These are phyloP conservation scores for Penicillium goetzii DNA, from an alignment of 495 filamentous ascomycete species.

Conservation along the genomic window DNA sequence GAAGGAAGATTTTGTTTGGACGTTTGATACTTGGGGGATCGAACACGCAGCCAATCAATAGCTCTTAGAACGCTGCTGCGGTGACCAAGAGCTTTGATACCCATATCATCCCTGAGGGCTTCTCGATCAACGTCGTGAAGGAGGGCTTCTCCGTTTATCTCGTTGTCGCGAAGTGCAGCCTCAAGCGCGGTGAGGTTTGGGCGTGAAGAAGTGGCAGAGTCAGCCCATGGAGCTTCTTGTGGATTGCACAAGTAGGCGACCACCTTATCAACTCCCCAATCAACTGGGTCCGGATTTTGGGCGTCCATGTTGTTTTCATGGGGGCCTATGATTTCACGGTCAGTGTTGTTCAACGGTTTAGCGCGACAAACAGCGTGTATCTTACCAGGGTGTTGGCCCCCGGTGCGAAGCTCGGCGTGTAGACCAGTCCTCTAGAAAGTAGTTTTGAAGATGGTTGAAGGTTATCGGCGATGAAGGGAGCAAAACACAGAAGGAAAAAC, in stretches of 20 bases:
- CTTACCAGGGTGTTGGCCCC: conserved; percentile 16
- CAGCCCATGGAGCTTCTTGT: conserved; percentile 48
- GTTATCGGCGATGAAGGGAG: not conserved
- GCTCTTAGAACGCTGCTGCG: conserved; percentile 49
- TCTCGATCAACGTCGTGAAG: conserved; percentile 52
- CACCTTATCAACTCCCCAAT: conserved; percentile 69
- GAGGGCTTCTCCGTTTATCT: conserved; percentile 64
- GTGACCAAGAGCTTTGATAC: conserved; percentile 51
- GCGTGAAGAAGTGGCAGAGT: conserved; percentile 37
- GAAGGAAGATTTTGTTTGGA: not conserved
- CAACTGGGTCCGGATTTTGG: conserved; percentile 58
- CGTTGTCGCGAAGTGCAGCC: conserved; percentile 56
- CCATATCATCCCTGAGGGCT: conserved; percentile 54
- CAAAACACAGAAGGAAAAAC: not conserved
- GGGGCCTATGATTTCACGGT: conserved; percentile 13
- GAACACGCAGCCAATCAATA: conserved; percentile 47
- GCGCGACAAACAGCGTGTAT: not conserved
- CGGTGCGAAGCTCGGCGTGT: not conserved
- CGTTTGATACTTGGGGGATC: conserved; percentile 46
- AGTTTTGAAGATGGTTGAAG: not conserved
- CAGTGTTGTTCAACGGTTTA: not conserved
- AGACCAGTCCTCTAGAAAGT: not conserved
- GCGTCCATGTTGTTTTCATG: conserved; percentile 20
- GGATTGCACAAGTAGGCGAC: conserved; percentile 64
- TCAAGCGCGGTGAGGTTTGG: conserved; percentile 58